Conservation (phyloP, 2,329 filamentous ascomycete genomes). For the Xylaria arbuscula region DNA sequence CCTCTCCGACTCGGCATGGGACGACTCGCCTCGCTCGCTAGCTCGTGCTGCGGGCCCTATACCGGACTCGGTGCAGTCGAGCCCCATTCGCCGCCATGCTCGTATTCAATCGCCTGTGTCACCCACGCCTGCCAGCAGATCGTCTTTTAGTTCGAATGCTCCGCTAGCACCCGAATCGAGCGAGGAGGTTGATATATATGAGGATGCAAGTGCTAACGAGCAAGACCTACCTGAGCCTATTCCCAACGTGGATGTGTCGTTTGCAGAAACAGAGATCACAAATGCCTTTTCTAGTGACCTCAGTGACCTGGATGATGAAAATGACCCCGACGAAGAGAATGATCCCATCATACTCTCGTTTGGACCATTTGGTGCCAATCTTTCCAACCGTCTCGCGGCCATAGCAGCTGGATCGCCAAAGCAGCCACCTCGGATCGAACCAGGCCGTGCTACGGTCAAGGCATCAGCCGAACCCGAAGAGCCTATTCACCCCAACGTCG, state of each 20-base stretch:
- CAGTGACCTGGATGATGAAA: constrained; percentile 72
- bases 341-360: constrained; percentile 94
- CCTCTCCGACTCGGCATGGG: constrained; percentile 77
- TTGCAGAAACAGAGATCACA: constrained; percentile 63
- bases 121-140: constrained; percentile 61
- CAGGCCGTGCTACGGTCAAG: constrained; percentile 42
- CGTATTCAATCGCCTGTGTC: constrained; percentile 82
- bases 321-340: constrained; percentile 91
- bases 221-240: constrained; percentile 55
- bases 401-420: constrained; percentile 76
- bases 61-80: constrained; percentile 64
- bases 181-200: constrained; percentile 74
- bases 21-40: constrained; percentile 66
- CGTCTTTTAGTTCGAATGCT: constrained; percentile 57
- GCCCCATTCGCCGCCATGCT: constrained; percentile 66
- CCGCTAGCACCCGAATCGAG: constrained; percentile 56
- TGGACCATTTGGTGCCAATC: constrained; percentile 86
- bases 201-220: constrained; percentile 73
- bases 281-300: constrained; percentile 68
- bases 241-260: constrained; percentile 51
- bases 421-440: constrained; percentile 45
- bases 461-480: constrained; percentile 47
- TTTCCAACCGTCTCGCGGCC: constrained; percentile 83
- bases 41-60: constrained; percentile 45
- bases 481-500: constrained; percentile 48